These are phyloP conservation scores for Cryptococcus jaspeensis DNA, from an alignment of 1,284 basidiomycete genomes.

Conservation along the genomic window DNA sequence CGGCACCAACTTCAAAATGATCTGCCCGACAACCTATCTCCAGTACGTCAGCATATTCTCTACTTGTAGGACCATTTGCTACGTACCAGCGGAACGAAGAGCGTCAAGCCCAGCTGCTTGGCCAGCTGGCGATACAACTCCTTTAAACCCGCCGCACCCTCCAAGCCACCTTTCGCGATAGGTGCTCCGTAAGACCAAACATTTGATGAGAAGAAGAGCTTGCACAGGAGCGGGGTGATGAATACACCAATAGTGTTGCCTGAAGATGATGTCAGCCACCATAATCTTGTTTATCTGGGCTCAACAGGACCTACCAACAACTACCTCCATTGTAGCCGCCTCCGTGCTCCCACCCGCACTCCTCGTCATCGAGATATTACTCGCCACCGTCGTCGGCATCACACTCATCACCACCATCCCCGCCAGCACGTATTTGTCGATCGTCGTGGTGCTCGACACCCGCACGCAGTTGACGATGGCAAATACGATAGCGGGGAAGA, in stretches of 20 bases:
- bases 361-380: constrained; percentile 45
- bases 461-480: constrained; percentile 31
- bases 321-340: constrained; percentile 36
- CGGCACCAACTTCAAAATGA: constrained; percentile 22
- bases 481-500: constrained; percentile 39
- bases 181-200: constrained; percentile 39
- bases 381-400: constrained; percentile 36
- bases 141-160: constrained; percentile 22
- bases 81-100: constrained; percentile 38
- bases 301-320: constrained; percentile 37
- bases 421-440: constrained; percentile 35
- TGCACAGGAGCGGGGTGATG: constrained; percentile 38
- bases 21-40: constrained; percentile 23
- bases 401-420: constrained; percentile 40
- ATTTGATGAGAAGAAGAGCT: constrained; percentile 31
- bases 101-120: constrained; percentile 33
- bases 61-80: neutral
- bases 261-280: constrained; percentile 1
- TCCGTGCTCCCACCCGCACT: constrained; percentile 38
- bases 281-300: too few relatives aligned
- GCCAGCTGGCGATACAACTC: constrained; percentile 38
- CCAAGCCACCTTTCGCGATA: constrained; percentile 23
- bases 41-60: neutral
- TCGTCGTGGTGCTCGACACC: constrained; percentile 20
- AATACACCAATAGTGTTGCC: constrained; percentile 37